Evolutionary conservation across 1,284 basidiomycete genomes (phyloP).

Genomic region (Afroboletus lepidellus): DNA sequence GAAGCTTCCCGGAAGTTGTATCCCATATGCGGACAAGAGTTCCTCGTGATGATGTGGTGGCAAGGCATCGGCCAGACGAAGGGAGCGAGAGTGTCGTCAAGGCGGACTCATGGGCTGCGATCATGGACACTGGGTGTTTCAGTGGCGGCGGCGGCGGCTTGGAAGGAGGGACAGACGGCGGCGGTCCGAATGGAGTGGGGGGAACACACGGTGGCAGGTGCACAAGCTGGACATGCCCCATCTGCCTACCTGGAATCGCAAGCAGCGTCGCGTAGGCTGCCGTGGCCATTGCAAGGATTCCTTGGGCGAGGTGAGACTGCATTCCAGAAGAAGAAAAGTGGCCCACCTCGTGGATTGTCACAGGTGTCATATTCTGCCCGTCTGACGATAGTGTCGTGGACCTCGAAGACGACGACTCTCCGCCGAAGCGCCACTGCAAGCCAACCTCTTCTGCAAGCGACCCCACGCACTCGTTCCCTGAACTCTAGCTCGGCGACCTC

Average conservation of each 20-base stretch:
- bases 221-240: constrained; percentile 88
- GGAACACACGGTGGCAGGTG: constrained; percentile 76
- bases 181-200: constrained; percentile 30
- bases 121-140: constrained; percentile 75
- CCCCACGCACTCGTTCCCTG: constrained; percentile 79
- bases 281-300: constrained; percentile 81
- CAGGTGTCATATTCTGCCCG: constrained; percentile 86
- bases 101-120: constrained; percentile 81
- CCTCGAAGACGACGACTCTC: constrained; percentile 78
- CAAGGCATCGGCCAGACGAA: constrained; percentile 75
- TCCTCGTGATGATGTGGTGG: constrained; percentile 83
- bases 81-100: constrained; percentile 79
- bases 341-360: constrained; percentile 81
- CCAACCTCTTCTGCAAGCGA: constrained; percentile 79
- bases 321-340: constrained; percentile 8
- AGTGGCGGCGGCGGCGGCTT: constrained; percentile 53
- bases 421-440: constrained; percentile 81
- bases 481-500: constrained; percentile 92
- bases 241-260: constrained; percentile 84
- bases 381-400: constrained; percentile 59
- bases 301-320: no score
- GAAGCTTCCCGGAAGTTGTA: constrained; percentile 67
- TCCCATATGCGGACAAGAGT: constrained; percentile 93
- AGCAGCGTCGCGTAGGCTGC: constrained; percentile 77
- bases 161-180: constrained; percentile 37